phyloP scores from a whole-genome alignment of 192 early-diverging fungal species.

The Phycomyces nitens region DNA sequence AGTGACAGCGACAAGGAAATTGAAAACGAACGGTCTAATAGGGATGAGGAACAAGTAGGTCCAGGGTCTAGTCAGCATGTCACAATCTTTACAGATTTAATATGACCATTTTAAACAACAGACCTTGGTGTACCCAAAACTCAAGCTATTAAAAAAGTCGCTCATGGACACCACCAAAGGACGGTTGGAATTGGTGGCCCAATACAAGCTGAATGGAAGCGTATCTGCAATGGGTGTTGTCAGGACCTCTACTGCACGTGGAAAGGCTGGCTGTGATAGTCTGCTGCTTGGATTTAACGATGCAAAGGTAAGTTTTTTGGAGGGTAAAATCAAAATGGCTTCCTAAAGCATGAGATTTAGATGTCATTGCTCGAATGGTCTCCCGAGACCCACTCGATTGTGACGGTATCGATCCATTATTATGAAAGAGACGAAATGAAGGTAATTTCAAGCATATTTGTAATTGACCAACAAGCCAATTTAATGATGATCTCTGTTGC shows the following conservation, averaged over 20 bases:
- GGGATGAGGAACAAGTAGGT: slow-evolving; percentile 39
- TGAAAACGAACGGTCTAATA: slow-evolving; percentile 9
- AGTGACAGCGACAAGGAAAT: slow-evolving; percentile 13
- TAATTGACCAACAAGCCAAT: too few species aligned
- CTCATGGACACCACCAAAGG: slow-evolving; percentile 32
- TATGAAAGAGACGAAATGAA: slow-evolving; percentile 92
- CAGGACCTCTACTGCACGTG: slow-evolving; percentile 57
- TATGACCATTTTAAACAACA: too few species aligned
- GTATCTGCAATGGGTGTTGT: slow-evolving; percentile 71
- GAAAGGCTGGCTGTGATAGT: slow-evolving; percentile 64
- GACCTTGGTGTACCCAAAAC: slow-evolving; percentile 30
- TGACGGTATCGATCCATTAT: slow-evolving; percentile 94
- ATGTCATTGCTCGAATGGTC: slow-evolving; percentile 91
- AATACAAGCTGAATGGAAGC: slow-evolving; percentile 66
- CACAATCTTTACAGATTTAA: too few species aligned
- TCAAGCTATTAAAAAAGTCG: slow-evolving; percentile 19
- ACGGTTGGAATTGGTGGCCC: slow-evolving; percentile 57
- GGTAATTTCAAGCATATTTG: slow-evolving; percentile 35
- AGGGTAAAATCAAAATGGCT: too few species aligned
- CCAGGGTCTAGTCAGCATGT: neutral
- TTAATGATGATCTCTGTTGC: too few species aligned
- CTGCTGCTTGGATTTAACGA: slow-evolving; percentile 75
- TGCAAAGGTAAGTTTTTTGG: slow-evolving; percentile 66
- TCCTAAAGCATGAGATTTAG: too few species aligned
- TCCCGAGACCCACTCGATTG: slow-evolving; percentile 63